These are phyloP conservation scores for Candolleomyces aberdarensis DNA, from an alignment of 768 basidiomycete species.

Conservation along the genomic window DNA sequence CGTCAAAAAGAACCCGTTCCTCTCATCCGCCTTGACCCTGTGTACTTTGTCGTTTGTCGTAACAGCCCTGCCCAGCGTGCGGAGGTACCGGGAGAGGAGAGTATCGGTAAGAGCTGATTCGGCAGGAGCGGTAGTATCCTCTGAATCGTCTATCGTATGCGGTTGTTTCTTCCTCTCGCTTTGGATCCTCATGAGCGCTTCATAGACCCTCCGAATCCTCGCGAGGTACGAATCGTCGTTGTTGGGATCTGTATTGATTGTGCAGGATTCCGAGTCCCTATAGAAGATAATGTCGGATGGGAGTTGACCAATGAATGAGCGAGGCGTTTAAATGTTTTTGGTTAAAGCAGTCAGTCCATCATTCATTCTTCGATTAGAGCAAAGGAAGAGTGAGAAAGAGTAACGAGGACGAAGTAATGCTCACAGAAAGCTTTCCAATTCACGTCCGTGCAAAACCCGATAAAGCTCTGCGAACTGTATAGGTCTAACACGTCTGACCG, in stretches of 20 bases:
- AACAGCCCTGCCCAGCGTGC: neutral
- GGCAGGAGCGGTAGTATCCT: too few relatives aligned
- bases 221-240: neutral
- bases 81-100: neutral
- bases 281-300: slow-evolving; percentile 1
- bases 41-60: slow-evolving; percentile 41
- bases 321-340: neutral
- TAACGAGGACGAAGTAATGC: neutral
- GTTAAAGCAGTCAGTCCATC: too few relatives aligned
- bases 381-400: neutral
- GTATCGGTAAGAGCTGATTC: neutral
- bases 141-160: too few relatives aligned
- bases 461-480: slow-evolving; percentile 2
- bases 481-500: neutral
- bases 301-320: neutral
- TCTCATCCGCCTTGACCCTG: slow-evolving; percentile 75
- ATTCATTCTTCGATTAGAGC: too few relatives aligned
- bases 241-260: neutral
- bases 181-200: too few relatives aligned
- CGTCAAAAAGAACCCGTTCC: slow-evolving; percentile 54
- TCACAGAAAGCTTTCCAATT: slow-evolving; percentile 7
- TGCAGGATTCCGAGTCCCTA: neutral
- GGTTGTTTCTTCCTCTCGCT: too few relatives aligned
- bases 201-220: neutral
- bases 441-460: neutral